Percentiles rank a stretch among this genome's conserved stretches.
Evolutionary conservation across 2,329 filamentous ascomycete species (phyloP).

Genomic region (Emmonsiellopsis sp.): DNA sequence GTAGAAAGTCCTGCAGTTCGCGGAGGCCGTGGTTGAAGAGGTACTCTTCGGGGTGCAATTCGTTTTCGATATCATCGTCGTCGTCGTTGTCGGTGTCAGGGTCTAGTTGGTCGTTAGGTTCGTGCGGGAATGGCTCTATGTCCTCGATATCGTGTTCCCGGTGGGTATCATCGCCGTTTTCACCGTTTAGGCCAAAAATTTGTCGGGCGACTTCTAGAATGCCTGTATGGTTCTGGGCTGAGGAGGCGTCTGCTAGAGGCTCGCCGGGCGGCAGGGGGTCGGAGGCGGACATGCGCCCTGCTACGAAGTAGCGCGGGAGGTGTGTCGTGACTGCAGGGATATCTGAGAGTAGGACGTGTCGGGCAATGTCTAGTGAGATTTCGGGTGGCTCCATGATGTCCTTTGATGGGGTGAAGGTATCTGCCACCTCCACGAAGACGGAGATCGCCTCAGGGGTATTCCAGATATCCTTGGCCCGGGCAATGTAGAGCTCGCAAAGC

Average conservation of each 20-base stretch:
- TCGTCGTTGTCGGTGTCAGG: not conserved
- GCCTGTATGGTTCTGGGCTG: not conserved
- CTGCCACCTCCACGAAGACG: slow-evolving; percentile 61
- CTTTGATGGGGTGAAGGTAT: slow-evolving; percentile 39
- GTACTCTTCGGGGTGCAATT: slow-evolving; percentile 17
- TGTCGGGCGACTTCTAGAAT: not conserved
- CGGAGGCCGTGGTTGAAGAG: slow-evolving; percentile 19
- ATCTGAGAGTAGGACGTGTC: slow-evolving; percentile 72
- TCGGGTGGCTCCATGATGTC: slow-evolving; percentile 34
- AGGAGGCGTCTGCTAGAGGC: slow-evolving; percentile 15
- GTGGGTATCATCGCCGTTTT: not conserved
- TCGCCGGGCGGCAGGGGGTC: slow-evolving; percentile 66
- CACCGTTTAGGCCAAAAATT: not conserved
- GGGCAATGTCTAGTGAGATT: slow-evolving; percentile 51
- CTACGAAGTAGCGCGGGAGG: slow-evolving; percentile 57
- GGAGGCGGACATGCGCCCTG: slow-evolving; percentile 60
- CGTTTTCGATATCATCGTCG: not conserved
- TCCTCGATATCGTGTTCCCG: not conserved
- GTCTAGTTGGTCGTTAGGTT: too few species aligned
- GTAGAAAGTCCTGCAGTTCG: slow-evolving; percentile 25
- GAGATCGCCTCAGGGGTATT: slow-evolving; percentile 62
- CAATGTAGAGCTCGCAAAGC: slow-evolving; percentile 65
- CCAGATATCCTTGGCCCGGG: slow-evolving; percentile 74
- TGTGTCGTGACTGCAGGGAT: slow-evolving; percentile 60
- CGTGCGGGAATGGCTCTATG: too few species aligned